Conservation (phyloP, 179 eudicot species). For the Sideroxylon spinosum region DNA sequence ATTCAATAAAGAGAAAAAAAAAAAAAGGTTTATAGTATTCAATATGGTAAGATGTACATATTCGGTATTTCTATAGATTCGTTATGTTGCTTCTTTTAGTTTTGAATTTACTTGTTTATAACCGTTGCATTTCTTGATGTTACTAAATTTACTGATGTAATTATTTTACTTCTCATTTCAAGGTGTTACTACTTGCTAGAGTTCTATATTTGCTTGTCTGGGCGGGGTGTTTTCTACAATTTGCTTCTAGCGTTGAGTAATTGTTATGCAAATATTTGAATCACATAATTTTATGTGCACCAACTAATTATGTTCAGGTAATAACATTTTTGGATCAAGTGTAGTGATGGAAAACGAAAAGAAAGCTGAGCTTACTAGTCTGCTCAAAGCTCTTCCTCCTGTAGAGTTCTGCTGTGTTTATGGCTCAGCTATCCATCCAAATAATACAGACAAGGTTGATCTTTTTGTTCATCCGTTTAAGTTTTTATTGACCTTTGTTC, state of each 20-base stretch:
- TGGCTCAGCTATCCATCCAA: conserved; percentile 91
- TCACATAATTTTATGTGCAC: not conserved
- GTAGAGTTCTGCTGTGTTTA: conserved; percentile 85
- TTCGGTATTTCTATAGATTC: not conserved
- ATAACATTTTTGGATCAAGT: not conserved
- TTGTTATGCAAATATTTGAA: not conserved
- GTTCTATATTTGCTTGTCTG: not conserved
- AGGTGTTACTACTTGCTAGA: not conserved
- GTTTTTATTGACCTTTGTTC: conserved; percentile 5
- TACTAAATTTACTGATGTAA: not conserved
- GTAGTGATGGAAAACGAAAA: conserved; percentile 36
- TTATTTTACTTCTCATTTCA: not conserved
- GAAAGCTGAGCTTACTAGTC: conserved; percentile 39
- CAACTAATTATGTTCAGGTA: not conserved
- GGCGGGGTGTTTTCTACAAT: not conserved
- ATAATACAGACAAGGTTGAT: conserved; percentile 59
- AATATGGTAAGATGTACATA: not conserved
- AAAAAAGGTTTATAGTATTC: not conserved
- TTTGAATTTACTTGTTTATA: not conserved
- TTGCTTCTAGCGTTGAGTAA: not conserved
- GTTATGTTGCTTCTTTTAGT: not conserved
- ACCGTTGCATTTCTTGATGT: too few species aligned
- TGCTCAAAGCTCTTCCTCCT: conserved; percentile 73
- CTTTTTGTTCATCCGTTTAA: conserved; percentile 12
- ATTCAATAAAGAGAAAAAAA: too few species aligned